Conservation (phyloP, 2,329 filamentous ascomycete genomes). For the Colletotrichum tropicale region DNA sequence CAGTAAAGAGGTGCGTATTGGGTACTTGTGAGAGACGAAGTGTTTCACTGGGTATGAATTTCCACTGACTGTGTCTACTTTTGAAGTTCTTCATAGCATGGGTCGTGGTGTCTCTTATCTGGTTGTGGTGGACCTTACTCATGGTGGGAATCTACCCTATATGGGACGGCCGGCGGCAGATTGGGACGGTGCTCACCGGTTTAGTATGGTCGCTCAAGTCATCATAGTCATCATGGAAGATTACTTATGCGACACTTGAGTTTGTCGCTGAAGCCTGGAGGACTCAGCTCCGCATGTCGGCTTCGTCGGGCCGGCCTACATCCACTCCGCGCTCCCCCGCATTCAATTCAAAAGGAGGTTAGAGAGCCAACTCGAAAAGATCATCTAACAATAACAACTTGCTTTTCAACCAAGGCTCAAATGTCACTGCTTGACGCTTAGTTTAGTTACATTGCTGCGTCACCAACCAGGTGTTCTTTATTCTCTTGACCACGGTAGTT, state of each 20-base stretch:
- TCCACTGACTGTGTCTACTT: neutral
- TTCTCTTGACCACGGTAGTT: neutral
- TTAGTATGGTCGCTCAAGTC: neutral
- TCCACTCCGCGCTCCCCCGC: neutral
- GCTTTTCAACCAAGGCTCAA: neutral
- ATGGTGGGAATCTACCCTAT: slow-evolving; percentile 54
- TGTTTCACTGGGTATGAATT: neutral
- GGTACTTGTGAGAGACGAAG: neutral
- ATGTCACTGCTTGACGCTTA: neutral
- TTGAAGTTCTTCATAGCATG: slow-evolving; percentile 54
- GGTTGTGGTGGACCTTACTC: slow-evolving; percentile 56
- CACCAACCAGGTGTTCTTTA: neutral
- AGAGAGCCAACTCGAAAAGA: neutral
- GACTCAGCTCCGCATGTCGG: neutral
- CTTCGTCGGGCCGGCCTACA: neutral
- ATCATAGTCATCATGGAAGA: neutral
- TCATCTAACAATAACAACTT: neutral
- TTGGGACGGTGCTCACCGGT: slow-evolving; percentile 15
- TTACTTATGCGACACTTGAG: neutral
- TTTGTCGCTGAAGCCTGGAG: neutral
- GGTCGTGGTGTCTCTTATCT: slow-evolving; percentile 55
- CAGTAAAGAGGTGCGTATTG: slow-evolving; percentile 19
- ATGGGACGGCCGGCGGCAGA: slow-evolving; percentile 46
- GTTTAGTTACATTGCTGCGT: neutral
- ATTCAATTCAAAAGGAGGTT: neutral